Percentiles rank a stretch among this genome's conserved stretches.
phyloP scores from a whole-genome alignment of 345 rosid genomes.

The Eucalyptus polyanthemos region DNA sequence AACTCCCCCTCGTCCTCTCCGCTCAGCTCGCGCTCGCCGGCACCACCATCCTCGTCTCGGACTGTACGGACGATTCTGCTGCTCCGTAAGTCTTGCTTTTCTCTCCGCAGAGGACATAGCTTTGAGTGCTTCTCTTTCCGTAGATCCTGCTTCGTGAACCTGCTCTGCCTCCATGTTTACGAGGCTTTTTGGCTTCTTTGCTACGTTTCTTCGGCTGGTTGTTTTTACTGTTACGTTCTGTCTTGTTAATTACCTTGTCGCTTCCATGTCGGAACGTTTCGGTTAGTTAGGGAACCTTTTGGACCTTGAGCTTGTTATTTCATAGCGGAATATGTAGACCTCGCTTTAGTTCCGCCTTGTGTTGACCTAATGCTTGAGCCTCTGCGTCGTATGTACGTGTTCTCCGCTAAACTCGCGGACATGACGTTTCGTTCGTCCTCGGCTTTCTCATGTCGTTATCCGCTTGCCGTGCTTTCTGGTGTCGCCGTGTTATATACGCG shows the following conservation, averaged over 20 bases:
- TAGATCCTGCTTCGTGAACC: neutral
- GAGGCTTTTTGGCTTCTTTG: neutral
- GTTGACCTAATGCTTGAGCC: neutral
- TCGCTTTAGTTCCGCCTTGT: neutral
- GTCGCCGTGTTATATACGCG: neutral
- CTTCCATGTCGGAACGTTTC: neutral
- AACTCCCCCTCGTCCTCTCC: conserved; percentile 67
- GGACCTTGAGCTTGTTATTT: neutral
- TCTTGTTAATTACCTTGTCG: neutral
- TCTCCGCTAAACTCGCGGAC: neutral
- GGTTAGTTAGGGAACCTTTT: neutral
- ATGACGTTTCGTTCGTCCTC: neutral
- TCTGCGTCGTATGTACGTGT: neutral
- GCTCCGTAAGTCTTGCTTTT: conserved; percentile 12
- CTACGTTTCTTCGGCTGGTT: neutral
- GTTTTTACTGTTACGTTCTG: neutral
- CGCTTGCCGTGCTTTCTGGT: neutral
- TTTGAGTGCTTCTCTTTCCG: neutral
- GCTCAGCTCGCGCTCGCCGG: conserved; percentile 67
- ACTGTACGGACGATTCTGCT: conserved; percentile 16
- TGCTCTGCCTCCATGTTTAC: neutral
- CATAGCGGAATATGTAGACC: neutral
- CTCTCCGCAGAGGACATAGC: neutral
- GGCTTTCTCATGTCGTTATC: neutral
- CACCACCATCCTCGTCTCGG: conserved; percentile 42